Conservation (phyloP, 2,329 filamentous ascomycete species). For the Achaetomium macrosporum region DNA sequence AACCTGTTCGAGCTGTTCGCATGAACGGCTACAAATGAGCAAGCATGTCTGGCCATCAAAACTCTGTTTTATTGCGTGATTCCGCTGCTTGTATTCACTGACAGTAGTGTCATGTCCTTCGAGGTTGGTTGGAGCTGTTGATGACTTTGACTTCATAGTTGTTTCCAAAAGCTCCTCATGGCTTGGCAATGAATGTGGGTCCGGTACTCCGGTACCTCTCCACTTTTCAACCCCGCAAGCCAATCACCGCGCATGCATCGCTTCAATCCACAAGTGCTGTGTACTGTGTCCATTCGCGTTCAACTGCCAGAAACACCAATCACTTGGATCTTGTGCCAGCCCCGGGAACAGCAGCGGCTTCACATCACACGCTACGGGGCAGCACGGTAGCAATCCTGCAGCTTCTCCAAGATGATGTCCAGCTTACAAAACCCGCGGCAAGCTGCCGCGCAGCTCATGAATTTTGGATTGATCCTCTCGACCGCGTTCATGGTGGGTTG, state of each 20-base stretch:
- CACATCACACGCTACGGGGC: not conserved
- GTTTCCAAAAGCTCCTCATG: not conserved
- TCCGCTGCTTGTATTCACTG: too few relatives aligned
- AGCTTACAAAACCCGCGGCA: slow-evolving; percentile 71
- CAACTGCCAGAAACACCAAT: too few relatives aligned
- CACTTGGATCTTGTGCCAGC: too few relatives aligned
- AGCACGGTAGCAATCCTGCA: not conserved
- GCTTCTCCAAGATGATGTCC: slow-evolving; percentile 54
- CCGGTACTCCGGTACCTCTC: not conserved
- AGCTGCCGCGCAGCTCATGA: slow-evolving; percentile 73
- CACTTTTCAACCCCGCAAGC: slow-evolving; percentile 7
- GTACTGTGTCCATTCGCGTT: slow-evolving; percentile 11
- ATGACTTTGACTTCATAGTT: not conserved
- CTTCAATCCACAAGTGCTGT: slow-evolving; percentile 23
- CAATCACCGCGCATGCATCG: slow-evolving; percentile 21
- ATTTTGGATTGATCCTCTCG: slow-evolving; percentile 84
- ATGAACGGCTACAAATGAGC: too few relatives aligned
- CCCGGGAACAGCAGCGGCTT: slow-evolving; percentile 3
- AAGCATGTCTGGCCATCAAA: too few relatives aligned
- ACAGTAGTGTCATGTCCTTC: too few relatives aligned
- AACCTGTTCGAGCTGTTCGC: too few relatives aligned
- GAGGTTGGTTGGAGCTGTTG: too few relatives aligned
- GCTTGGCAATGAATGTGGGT: not conserved
- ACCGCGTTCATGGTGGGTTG: slow-evolving; percentile 77
- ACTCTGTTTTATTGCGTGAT: too few relatives aligned